phyloP scores from a whole-genome alignment of 208 protist species.

The Leishmania arabica region DNA sequence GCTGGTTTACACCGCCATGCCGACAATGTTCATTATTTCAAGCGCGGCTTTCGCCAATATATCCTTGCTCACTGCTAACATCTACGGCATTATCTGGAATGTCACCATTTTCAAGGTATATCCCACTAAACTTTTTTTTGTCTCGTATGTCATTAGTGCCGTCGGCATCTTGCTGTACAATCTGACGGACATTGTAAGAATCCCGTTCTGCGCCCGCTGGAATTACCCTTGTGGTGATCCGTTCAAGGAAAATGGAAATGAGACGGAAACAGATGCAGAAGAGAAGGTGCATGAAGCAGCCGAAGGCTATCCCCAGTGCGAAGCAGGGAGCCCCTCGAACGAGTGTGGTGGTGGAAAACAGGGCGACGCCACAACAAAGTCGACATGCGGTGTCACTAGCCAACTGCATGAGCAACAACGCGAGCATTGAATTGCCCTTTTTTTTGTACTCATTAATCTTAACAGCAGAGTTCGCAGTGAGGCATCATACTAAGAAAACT shows the following conservation, averaged over 20 bases:
- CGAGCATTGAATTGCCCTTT: conserved; percentile 10
- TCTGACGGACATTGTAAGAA: conserved; percentile 60
- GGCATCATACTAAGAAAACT: background rate
- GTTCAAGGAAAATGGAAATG: conserved; percentile 14
- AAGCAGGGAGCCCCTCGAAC: background rate
- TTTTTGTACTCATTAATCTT: conserved; percentile 1
- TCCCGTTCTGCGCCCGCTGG: conserved; percentile 45
- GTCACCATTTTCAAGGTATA: conserved; percentile 78
- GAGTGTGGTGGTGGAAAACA: background rate
- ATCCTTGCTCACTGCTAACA: conserved; percentile 69
- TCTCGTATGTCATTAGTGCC: conserved; percentile 76
- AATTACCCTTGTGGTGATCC: conserved; percentile 71
- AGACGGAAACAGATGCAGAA: conserved; percentile 1
- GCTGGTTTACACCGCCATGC: conserved; percentile 76
- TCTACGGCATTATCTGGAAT: conserved; percentile 89
- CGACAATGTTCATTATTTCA: conserved; percentile 64
- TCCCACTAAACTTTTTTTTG: conserved; percentile 68
- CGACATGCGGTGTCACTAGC: background rate
- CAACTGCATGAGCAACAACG: background rate
- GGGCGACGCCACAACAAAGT: background rate
- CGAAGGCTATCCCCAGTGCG: background rate
- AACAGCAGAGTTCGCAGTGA: background rate
- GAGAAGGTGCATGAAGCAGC: background rate
- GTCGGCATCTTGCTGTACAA: conserved; percentile 70
- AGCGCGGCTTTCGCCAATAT: conserved; percentile 87